phyloP scores from a whole-genome alignment of 1,139 yeast species.

The Arxiozyma heterogenica region DNA sequence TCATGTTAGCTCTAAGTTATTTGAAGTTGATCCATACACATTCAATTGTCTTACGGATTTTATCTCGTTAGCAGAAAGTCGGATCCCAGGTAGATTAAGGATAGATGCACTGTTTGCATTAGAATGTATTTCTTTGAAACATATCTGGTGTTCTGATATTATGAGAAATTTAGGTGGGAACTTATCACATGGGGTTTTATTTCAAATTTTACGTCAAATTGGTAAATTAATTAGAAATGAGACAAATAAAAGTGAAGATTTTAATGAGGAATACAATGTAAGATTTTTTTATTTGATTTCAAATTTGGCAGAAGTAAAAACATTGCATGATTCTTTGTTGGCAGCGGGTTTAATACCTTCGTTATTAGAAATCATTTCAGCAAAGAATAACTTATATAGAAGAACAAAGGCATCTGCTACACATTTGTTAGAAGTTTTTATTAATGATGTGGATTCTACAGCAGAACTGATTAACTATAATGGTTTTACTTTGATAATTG shows the following conservation, averaged over 20 bases:
- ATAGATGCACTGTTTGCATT: constrained; percentile 58
- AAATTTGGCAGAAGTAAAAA: constrained; percentile 46
- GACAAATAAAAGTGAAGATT: constrained; percentile 28
- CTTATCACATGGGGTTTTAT: constrained; percentile 74
- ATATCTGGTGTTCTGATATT: constrained; percentile 68
- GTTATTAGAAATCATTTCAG: constrained; percentile 51
- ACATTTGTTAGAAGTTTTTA: constrained; percentile 50
- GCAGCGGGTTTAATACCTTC: constrained; percentile 69
- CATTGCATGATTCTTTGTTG: constrained; percentile 41
- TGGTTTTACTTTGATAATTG: constrained; percentile 59
- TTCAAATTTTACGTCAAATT: constrained; percentile 60
- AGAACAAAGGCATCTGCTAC: constrained; percentile 59
- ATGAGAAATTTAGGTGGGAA: constrained; percentile 82
- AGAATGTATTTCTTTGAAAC: constrained; percentile 61
- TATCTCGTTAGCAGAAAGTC: constrained; percentile 46
- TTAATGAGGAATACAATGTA: constrained; percentile 43
- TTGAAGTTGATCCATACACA: constrained; percentile 69
- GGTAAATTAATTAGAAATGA: constrained; percentile 37
- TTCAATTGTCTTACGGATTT: constrained; percentile 64
- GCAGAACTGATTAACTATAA: constrained; percentile 55
- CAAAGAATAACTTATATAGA: constrained; percentile 41
- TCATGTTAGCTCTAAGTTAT: constrained; percentile 51
- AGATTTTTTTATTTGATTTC: constrained; percentile 51
- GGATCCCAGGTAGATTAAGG: constrained; percentile 43
- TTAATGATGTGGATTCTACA: constrained; percentile 39